Conservation (phyloP, 2,329 filamentous ascomycete genomes). For the Madurella mycetomatis region DNA sequence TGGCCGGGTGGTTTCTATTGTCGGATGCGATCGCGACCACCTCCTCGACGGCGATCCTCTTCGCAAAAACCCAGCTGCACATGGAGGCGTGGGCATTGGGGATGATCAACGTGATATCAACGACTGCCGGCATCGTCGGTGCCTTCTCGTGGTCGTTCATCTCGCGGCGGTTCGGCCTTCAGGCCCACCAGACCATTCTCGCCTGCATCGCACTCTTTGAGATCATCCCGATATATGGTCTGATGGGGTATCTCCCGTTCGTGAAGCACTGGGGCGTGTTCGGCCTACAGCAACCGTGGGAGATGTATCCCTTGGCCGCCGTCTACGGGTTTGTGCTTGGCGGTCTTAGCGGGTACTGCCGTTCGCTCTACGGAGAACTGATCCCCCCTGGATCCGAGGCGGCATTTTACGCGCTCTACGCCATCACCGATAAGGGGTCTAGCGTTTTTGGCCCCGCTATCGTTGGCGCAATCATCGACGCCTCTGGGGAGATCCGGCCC, state of each 20-base stretch:
- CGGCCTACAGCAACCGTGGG: conserved; percentile 90
- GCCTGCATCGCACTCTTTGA: conserved; percentile 90
- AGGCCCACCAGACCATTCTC: conserved; percentile 82
- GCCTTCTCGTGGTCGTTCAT: conserved; percentile 86
- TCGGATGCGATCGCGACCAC: conserved; percentile 94
- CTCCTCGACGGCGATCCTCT: conserved; percentile 88
- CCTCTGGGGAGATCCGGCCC: conserved; percentile 71
- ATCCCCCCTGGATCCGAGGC: conserved; percentile 93
- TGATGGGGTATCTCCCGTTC: conserved; percentile 81
- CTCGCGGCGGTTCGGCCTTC: conserved; percentile 63
- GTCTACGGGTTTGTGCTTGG: conserved; percentile 92
- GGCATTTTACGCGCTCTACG: conserved; percentile 93
- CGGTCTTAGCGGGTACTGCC: conserved; percentile 87
- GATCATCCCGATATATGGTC: conserved; percentile 84
- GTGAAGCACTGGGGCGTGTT: conserved; percentile 69
- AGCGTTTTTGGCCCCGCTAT: conserved; percentile 92
- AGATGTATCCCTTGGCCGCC: conserved; percentile 90
- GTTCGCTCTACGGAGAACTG: conserved; percentile 85
- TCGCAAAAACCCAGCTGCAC: conserved; percentile 86
- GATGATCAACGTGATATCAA: conserved; percentile 90
- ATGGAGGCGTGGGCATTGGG: conserved; percentile 88
- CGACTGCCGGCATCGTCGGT: conserved; percentile 74
- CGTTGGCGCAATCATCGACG: conserved; percentile 87
- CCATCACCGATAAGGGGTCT: conserved; percentile 94
- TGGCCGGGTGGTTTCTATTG: conserved; percentile 89